Percentiles rank a stretch among this genome's conserved stretches.
Evolutionary conservation across 2,329 filamentous ascomycete genomes (phyloP).

Genomic region (Phoma sp.): DNA sequence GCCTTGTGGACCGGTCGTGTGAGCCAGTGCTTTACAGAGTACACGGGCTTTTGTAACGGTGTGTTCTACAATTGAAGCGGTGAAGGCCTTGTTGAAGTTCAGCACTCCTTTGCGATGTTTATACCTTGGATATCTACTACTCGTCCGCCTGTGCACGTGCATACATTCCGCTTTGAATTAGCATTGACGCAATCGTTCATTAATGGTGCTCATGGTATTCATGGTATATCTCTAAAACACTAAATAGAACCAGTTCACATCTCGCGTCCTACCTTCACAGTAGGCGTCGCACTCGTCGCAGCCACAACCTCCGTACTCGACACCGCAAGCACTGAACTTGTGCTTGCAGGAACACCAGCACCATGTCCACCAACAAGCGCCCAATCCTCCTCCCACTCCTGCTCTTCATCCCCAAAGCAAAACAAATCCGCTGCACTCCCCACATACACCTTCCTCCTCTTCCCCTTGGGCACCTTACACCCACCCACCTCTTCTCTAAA

Average conservation of each 20-base stretch:
- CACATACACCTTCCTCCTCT: slow-evolving; percentile 43
- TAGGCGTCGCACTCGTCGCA: not conserved
- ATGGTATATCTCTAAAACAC: too few relatives aligned
- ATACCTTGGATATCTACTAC: too few relatives aligned
- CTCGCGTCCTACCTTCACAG: not conserved
- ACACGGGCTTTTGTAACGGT: not conserved
- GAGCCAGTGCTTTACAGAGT: not conserved
- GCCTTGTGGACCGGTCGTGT: not conserved
- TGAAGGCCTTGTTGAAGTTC: too few relatives aligned
- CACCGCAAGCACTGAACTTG: not conserved
- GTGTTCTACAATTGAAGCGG: too few relatives aligned
- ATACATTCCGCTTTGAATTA: too few relatives aligned
- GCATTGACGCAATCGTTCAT: too few relatives aligned
- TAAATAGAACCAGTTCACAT: too few relatives aligned
- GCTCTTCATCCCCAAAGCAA: slow-evolving; percentile 59
- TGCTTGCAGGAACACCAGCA: not conserved
- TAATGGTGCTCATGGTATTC: too few relatives aligned
- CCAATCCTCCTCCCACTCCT: slow-evolving; percentile 42
- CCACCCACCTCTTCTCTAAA: slow-evolving; percentile 74
- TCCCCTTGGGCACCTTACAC: slow-evolving; percentile 58
- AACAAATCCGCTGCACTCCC: slow-evolving; percentile 68
- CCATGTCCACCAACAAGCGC: slow-evolving; percentile 3
- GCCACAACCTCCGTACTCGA: not conserved
- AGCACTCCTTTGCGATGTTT: too few relatives aligned
- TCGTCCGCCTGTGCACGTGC: too few relatives aligned